Evolutionary conservation across 1,284 basidiomycete genomes (phyloP).

Genomic region (Golubevia sp.): DNA sequence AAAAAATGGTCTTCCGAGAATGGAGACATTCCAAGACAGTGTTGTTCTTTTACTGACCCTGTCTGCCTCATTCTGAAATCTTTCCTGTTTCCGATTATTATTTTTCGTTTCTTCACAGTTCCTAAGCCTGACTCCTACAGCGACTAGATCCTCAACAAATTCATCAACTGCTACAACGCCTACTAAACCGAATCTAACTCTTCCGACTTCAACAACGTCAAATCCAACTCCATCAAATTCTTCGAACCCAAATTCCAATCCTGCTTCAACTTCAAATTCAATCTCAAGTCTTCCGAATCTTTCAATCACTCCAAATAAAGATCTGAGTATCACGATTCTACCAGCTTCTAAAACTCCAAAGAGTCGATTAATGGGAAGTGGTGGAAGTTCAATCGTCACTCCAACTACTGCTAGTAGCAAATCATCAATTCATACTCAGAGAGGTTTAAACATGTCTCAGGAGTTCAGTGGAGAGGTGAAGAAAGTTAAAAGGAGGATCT

Average conservation of each 20-base stretch:
- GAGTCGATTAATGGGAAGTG: not conserved
- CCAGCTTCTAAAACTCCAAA: not conserved
- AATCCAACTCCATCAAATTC: not conserved
- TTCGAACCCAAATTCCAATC: not conserved
- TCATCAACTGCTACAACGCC: not conserved
- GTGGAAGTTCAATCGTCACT: not conserved
- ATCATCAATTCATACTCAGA: too few species aligned
- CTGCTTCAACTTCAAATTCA: not conserved
- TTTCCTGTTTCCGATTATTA: not conserved
- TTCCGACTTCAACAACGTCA: not conserved
- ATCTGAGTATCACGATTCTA: not conserved
- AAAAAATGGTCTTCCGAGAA: too few species aligned
- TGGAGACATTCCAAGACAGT: too few species aligned
- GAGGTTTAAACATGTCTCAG: too few species aligned
- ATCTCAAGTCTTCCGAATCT: not conserved
- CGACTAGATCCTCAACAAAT: not conserved
- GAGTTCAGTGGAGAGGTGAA: too few species aligned
- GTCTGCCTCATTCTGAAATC: not conserved
- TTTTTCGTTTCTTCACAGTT: not conserved
- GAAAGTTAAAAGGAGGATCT: too few species aligned
- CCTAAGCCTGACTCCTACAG: not conserved
- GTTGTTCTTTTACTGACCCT: too few species aligned
- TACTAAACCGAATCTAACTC: not conserved
- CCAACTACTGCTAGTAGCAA: not conserved
- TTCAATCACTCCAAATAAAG: not conserved